Base-by-base conservation (phyloP, 345 rosid genomes). In the Litchi chinensis region DNA sequence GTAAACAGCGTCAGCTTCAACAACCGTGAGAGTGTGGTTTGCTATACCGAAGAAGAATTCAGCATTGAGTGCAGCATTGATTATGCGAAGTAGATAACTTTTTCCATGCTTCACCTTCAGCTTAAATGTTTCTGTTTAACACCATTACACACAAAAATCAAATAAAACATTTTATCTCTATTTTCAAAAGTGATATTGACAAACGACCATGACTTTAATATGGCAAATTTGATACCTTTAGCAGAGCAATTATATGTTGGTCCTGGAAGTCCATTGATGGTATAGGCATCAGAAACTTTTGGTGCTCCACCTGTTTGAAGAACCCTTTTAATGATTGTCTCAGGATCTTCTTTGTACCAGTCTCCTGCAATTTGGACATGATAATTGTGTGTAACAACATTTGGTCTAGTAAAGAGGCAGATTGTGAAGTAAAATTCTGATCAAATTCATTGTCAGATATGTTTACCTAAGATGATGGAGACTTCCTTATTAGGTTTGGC, bases 221-320 rank as follows among this genome's bases (percentile, higher is more conserved):
- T 41, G 1, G 44, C 8, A 37, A 50, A 10, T 9, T 4, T 68
- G 11, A 7, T 78, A 92, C 95, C 95, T 74, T 90, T 89, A 24
- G 91, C 80, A 1, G 96, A 94, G 83, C 97, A 92, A 75, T 92
- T 91, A 75, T 94, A 89, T 22, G 91, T 71, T 4, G 92, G 95
- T 67, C 98, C 98, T 52, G 96, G 91, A 70, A 88, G 87, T n/a
- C 93, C 93, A 26, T 26, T 26, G 28, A 26, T 26, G 28, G 28
- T 26, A 26, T 26, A 26, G 28, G 28, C 28, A 26, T 92, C 91
- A 4, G 94, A 94, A 16, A 91, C 94, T 84, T 92, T 92, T 64
- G 98, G 95, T 44, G 91, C 92, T 59, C 85, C 93, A 68, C 97
- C 94, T 11, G 91, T 89, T 75, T 86, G 89, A 1, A 91, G 75